These are phyloP conservation scores for Drechslerella stenobrocha DNA, from an alignment of 2,329 filamentous ascomycete genomes.

Conservation along the genomic window DNA sequence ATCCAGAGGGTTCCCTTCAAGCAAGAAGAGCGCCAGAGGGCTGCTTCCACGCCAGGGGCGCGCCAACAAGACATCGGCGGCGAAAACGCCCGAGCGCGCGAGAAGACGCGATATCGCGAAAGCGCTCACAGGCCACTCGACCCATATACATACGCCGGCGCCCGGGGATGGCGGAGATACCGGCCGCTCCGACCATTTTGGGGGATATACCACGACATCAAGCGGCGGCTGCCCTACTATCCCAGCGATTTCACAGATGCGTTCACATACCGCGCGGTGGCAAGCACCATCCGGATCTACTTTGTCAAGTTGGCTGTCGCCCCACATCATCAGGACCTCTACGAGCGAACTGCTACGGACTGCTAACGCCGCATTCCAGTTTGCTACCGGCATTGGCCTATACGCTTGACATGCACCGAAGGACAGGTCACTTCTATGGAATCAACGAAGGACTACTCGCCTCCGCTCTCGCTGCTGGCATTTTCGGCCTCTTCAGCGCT, in stretches of 20 bases:
- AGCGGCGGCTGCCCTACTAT: conserved; percentile 55
- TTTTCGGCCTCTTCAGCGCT: conserved; percentile 77
- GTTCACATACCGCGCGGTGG: conserved; percentile 62
- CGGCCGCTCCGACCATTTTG: conserved; percentile 38
- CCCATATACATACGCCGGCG: conserved; percentile 36
- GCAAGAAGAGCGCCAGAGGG: conserved; percentile 15
- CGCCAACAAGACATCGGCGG: background rate
- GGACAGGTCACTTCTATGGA: conserved; percentile 62
- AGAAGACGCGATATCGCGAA: conserved; percentile 31
- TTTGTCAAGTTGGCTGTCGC: conserved; percentile 62
- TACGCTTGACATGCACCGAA: conserved; percentile 63
- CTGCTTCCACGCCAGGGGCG: conserved; percentile 12
- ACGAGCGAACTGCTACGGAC: background rate
- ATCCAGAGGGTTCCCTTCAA: conserved; percentile 21
- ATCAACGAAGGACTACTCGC: conserved; percentile 78
- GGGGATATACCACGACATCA: conserved; percentile 46
- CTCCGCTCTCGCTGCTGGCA: conserved; percentile 78
- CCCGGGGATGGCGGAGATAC: conserved; percentile 45
- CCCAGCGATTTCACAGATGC: conserved; percentile 63
- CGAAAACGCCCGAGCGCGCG: conserved; percentile 5
- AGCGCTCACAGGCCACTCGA: conserved; percentile 32
- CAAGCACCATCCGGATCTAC: conserved; percentile 64
- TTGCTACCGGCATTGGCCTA: conserved; percentile 65
- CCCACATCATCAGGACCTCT: background rate
- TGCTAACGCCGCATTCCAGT: conserved; percentile 51